These are phyloP conservation scores for Fusarium tuaranense DNA, from an alignment of 2,329 filamentous ascomycete genomes.

Conservation along the genomic window DNA sequence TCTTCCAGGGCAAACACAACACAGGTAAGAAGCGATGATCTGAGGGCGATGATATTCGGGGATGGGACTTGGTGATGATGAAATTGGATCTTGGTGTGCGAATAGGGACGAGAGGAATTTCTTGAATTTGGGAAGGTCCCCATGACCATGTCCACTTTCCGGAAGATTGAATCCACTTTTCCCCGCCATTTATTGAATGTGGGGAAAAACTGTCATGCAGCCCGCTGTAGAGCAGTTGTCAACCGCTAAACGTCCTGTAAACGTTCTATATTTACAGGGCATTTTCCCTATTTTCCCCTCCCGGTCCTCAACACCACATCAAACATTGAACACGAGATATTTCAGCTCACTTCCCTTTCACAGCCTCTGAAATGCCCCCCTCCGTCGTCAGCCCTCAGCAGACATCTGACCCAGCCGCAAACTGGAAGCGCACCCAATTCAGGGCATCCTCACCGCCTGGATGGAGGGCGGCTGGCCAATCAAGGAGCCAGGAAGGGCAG, in stretches of 20 bases:
- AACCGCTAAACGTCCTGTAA: slow-evolving; percentile 15
- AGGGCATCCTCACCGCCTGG: slow-evolving; percentile 33
- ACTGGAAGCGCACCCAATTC: slow-evolving; percentile 4
- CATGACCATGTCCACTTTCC: slow-evolving; percentile 17
- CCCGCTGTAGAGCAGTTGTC: background rate
- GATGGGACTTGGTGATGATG: slow-evolving; percentile 14
- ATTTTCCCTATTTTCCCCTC: background rate
- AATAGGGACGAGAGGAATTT: slow-evolving; percentile 23
- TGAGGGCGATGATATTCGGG: background rate
- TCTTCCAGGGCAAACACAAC: background rate
- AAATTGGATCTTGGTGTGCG: slow-evolving; percentile 1
- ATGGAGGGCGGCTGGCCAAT: slow-evolving; percentile 23
- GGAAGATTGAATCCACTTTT: slow-evolving; percentile 30
- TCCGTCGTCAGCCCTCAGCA: background rate
- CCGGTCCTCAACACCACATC: background rate
- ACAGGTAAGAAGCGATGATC: background rate
- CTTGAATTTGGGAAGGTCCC: slow-evolving; percentile 22
- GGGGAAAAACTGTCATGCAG: slow-evolving; percentile 26
- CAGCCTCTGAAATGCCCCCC: background rate
- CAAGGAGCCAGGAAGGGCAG: background rate
- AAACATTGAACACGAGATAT: background rate
- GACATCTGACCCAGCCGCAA: slow-evolving; percentile 24
- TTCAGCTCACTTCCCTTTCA: background rate
- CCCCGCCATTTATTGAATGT: slow-evolving; percentile 31
- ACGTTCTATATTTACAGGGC: slow-evolving; percentile 10